Conservation (phyloP, 75 land plant species). For the Ceratopteris richardii region DNA sequence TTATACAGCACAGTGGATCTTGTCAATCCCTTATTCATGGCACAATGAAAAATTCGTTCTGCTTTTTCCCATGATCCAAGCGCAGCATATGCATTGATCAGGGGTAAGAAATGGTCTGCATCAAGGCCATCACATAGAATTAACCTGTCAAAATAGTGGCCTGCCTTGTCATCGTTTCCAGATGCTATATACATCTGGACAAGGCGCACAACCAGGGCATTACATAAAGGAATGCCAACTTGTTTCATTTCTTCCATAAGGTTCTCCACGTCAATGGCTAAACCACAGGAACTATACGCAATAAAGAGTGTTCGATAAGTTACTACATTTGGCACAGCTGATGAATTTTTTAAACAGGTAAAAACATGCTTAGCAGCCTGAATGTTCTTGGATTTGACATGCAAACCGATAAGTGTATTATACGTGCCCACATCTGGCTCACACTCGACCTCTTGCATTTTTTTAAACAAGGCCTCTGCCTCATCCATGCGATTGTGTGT, state of each 20-base stretch:
- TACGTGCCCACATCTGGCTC: slow-evolving; percentile 65
- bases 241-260: slow-evolving; percentile 44
- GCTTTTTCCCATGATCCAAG: slow-evolving; percentile 54
- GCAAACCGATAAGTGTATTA: slow-evolving; percentile 49
- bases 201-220: slow-evolving; percentile 32
- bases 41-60: slow-evolving; percentile 34
- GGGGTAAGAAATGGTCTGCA: slow-evolving; percentile 34
- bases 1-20: slow-evolving; percentile 43
- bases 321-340: slow-evolving; percentile 49
- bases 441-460: slow-evolving; percentile 53
- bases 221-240: slow-evolving; percentile 25
- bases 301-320: slow-evolving; percentile 52
- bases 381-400: slow-evolving; percentile 39
- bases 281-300: slow-evolving; percentile 23
- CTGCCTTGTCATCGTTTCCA: slow-evolving; percentile 32
- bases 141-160: slow-evolving; percentile 16
- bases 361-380: slow-evolving; percentile 33
- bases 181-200: slow-evolving; percentile 43
- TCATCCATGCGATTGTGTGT: slow-evolving; percentile 53
- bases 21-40: slow-evolving; percentile 21
- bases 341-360: slow-evolving; percentile 37
- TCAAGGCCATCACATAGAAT: slow-evolving; percentile 11
- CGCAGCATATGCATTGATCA: slow-evolving; percentile 66
- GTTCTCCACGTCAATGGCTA: slow-evolving; percentile 36
- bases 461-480: slow-evolving; percentile 43